Evolutionary conservation across 2,329 filamentous ascomycete species (phyloP), one percentile per base, ranked within the genome.

Genomic region (Sordariomycetes sp.): DNA sequence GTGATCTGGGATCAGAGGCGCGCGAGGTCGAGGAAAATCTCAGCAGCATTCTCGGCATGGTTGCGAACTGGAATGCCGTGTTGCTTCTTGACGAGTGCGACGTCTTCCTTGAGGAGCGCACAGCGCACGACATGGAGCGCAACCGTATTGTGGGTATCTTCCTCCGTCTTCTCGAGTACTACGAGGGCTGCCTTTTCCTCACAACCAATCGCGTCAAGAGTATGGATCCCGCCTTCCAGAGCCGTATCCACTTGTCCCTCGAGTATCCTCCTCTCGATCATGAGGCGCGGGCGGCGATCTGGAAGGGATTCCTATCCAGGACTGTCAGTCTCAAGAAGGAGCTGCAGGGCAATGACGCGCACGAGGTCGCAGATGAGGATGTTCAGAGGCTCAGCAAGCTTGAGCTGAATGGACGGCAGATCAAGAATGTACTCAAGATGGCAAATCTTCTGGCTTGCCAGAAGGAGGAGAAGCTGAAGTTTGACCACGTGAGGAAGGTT

Each of bases 1-100:
- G 82, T 20, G 82, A 87, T 49, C 67, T 88, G 0, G 82, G 83
- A 19, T 75, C 75, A 2, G 71, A 79, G 35, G 70, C 78, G 0
- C 66, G 70, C 38, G 69, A 70, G 12, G 68, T 88, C 0, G 83
- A 86, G 52, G 60, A 61, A 9, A 76, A 78, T 44, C 66, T 86
- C 1, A 18, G 35, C 1, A 40, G 38, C 0, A 53, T 56, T 34
- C 44, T 88, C 40, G 78, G 84, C 48, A 78, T 88, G 40, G 81
- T 82, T 2, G 76, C 82, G 5, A 46, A 48, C 40, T 66, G 63
- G 62, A 53, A 59, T 32, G 59, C 57, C 3, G 57, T 68, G 41
- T 49, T 68, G 2, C 50, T 68, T 0, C 45, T 65, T 2, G 61
- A 65, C 30, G 62, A 66, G 35, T 57, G 57, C 0, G 62, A 65